Percentiles rank a stretch among this genome's conserved stretches.
These are phyloP conservation scores for Aspergillus conjunctus DNA, from an alignment of 495 filamentous ascomycete genomes.

Conservation along the genomic window DNA sequence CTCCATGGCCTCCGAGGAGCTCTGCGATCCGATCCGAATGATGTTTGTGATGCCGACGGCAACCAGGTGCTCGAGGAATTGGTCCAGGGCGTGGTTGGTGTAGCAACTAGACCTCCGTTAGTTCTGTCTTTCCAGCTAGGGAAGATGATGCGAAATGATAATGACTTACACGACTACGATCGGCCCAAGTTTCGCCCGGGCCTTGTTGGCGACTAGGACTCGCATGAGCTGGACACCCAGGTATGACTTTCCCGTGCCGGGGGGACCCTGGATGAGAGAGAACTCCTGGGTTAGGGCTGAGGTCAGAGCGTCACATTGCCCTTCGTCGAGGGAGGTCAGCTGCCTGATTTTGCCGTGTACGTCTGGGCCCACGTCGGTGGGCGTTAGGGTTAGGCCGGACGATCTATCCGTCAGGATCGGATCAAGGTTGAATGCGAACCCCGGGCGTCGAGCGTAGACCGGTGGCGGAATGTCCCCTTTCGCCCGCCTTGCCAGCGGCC, in stretches of 20 bases:
- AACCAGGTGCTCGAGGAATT: conserved; percentile 66
- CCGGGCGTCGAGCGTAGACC: conserved; percentile 49
- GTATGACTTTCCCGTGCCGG: conserved; percentile 77
- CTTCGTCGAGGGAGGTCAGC: conserved; percentile 1
- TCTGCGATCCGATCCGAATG: conserved; percentile 68
- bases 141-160: not conserved
- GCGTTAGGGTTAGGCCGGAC: not conserved
- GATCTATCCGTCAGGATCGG: conserved; percentile 43
- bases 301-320: conserved; percentile 24
- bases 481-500: conserved; percentile 14
- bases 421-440: conserved; percentile 56
- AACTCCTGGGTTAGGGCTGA: conserved; percentile 46
- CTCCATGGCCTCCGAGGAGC: conserved; percentile 55
- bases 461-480: conserved; percentile 45
- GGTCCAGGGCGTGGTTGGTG: conserved; percentile 76
- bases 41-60: conserved; percentile 56
- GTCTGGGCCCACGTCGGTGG: not conserved
- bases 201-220: conserved; percentile 60
- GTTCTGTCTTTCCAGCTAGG: not conserved
- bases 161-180: conserved; percentile 37
- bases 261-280: conserved; percentile 78
- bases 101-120: conserved; percentile 56
- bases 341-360: not conserved
- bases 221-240: conserved; percentile 62
- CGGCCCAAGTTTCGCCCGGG: conserved; percentile 54